Conservation (phyloP, 441 rosid species). For the Bocquillonia castaneifolia region DNA sequence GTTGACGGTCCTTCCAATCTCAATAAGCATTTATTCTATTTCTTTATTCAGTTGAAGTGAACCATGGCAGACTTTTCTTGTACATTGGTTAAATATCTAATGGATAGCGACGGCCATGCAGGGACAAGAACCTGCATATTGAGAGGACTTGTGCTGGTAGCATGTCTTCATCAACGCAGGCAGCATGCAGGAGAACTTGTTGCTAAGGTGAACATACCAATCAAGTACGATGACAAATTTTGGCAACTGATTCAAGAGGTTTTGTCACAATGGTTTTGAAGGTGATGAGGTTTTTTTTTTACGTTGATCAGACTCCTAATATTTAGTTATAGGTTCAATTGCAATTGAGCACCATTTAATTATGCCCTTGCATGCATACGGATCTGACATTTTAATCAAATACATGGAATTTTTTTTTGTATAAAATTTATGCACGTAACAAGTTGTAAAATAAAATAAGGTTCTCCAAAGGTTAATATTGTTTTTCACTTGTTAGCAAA, state of each 20-base stretch:
- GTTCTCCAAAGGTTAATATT: background rate
- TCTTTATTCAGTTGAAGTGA: background rate
- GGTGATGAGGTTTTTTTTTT: no score
- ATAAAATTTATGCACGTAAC: background rate
- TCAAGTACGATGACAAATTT: background rate
- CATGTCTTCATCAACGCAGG: background rate
- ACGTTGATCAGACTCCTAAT: no score
- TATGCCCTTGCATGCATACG: no score
- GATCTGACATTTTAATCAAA: background rate
- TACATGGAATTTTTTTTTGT: background rate
- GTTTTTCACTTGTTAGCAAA: background rate
- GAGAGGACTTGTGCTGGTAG: background rate
- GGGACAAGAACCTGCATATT: background rate
- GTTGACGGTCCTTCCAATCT: constrained; percentile 13
- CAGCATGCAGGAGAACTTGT: background rate
- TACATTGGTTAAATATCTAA: background rate
- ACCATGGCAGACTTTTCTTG: background rate
- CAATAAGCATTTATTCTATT: background rate
- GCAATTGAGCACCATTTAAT: no score
- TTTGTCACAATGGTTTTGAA: background rate
- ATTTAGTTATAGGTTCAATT: no score
- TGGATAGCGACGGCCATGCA: background rate
- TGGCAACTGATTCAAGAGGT: background rate
- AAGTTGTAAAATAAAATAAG: background rate
- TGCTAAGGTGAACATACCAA: background rate